Evolutionary conservation across 805 yeast species (phyloP).

Genomic region (Yarrowia yakushimensis): DNA sequence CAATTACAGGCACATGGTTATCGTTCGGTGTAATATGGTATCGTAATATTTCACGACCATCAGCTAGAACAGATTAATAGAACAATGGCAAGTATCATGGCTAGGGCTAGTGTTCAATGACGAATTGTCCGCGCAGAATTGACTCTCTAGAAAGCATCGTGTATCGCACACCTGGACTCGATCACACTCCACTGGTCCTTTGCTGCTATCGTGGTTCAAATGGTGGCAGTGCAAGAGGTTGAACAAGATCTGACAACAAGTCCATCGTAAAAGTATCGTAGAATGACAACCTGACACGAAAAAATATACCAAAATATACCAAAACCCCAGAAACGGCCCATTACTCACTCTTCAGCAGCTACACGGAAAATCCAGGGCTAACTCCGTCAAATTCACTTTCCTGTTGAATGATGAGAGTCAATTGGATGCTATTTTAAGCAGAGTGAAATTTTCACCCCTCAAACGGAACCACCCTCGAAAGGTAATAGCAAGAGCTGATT

Average conservation of each 20-base stretch:
- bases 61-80: too few relatives aligned
- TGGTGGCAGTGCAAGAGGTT: not conserved
- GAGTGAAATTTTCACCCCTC: not conserved
- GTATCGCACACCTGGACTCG: too few relatives aligned
- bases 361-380: not conserved
- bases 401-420: not conserved
- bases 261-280: not conserved
- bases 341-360: not conserved
- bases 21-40: not conserved
- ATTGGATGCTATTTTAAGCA: not conserved
- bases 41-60: too few relatives aligned
- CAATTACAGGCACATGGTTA: not conserved
- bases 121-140: too few relatives aligned
- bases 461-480: not conserved
- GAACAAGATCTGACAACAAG: not conserved
- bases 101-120: too few relatives aligned
- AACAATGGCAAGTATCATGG: too few relatives aligned
- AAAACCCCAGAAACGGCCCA: not conserved
- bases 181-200: too few relatives aligned
- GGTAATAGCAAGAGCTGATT: not conserved
- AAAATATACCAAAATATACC: not conserved
- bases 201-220: too few relatives aligned
- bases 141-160: too few relatives aligned
- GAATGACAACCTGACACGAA: not conserved
- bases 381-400: constrained; percentile 10